These are phyloP conservation scores for Xylaria scruposa DNA, from an alignment of 495 filamentous ascomycete genomes.

Conservation along the genomic window DNA sequence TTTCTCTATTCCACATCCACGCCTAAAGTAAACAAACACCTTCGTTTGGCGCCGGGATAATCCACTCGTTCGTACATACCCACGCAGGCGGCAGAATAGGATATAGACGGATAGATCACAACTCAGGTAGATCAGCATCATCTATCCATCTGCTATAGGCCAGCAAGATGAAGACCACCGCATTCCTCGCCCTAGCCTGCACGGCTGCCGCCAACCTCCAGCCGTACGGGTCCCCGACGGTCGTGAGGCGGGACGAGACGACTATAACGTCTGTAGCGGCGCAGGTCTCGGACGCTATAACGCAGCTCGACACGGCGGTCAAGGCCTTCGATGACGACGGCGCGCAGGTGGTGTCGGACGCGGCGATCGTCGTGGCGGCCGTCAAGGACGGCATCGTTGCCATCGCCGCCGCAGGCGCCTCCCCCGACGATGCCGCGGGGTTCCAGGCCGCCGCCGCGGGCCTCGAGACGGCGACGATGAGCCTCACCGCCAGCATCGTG, in stretches of 20 bases:
- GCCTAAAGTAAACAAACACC: not conserved
- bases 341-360: not conserved
- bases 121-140: conserved; percentile 4
- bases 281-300: not conserved
- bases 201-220: not conserved
- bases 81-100: not conserved
- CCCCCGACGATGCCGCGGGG: not conserved
- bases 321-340: not conserved
- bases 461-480: not conserved
- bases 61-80: conserved; percentile 2
- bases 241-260: not conserved
- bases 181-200: not conserved
- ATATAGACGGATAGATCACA: conserved; percentile 2
- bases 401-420: not conserved
- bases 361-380: not conserved
- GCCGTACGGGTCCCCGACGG: not conserved
- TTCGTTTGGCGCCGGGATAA: not conserved
- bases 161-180: not conserved
- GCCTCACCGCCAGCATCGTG: not conserved
- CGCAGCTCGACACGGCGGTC: not conserved
- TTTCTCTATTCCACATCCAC: conserved; percentile 1
- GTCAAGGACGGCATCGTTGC: not conserved
- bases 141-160: not conserved
- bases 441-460: not conserved
- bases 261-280: conserved; percentile 3